A percentile compares a stretch with the other conserved stretches of the same genome.
phyloP scores from a whole-genome alignment of 495 filamentous ascomycete species.

The Aspergillus coremiiformis region DNA sequence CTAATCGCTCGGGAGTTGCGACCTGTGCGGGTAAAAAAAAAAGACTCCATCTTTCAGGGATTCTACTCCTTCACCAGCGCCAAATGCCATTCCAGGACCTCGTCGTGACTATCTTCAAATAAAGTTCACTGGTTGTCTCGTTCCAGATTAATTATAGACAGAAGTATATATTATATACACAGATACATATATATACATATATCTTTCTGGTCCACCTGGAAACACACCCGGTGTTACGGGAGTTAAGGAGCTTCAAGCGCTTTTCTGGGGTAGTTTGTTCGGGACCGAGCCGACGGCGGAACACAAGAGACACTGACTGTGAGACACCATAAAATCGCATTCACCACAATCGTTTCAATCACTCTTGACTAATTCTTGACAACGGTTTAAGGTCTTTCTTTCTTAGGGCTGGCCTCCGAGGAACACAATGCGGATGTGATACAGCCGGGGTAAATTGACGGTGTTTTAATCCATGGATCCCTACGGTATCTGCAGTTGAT shows the following conservation, averaged over 20 bases:
- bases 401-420: conserved; percentile 8
- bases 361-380: neutral
- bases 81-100: neutral
- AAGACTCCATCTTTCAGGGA: conserved; percentile 10
- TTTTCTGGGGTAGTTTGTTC: neutral
- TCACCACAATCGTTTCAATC: neutral
- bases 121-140: neutral
- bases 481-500: conserved; percentile 12
- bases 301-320: neutral
- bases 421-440: conserved; percentile 11
- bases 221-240: neutral
- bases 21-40: conserved; percentile 9
- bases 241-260: neutral
- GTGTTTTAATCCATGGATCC: conserved; percentile 16
- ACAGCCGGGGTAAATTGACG: conserved; percentile 3
- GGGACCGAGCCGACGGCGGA: neutral
- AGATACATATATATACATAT: neutral
- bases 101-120: neutral
- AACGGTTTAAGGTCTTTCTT: neutral
- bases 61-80: neutral
- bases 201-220: neutral
- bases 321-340: neutral
- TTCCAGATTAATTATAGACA: no score
- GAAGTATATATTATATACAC: neutral
- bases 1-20: conserved; percentile 20